Conservation (phyloP, 768 basidiomycete species). For the Boletus coccyginus region DNA sequence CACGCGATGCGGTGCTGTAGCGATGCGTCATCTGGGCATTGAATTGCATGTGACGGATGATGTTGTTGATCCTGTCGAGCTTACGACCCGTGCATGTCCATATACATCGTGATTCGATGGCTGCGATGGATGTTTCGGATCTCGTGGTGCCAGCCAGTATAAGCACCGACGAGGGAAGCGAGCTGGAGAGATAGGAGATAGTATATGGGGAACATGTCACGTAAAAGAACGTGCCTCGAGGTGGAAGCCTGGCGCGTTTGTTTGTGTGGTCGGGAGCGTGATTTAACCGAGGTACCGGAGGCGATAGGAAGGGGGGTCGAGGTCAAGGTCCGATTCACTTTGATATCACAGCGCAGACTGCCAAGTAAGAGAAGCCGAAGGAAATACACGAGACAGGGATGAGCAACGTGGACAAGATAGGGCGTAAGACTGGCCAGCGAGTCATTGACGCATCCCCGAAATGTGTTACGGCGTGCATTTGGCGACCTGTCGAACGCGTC, state of each 20-base stretch:
- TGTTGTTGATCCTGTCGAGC: not conserved
- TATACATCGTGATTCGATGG: not conserved
- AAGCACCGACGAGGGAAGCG: not conserved
- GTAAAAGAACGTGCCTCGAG: slow-evolving; percentile 5
- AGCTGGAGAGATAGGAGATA: not conserved
- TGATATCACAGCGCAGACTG: slow-evolving; percentile 1
- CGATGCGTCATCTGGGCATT: not conserved
- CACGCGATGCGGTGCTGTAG: not conserved
- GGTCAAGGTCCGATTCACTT: slow-evolving; percentile 1
- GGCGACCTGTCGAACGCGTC: not conserved
- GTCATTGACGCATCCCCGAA: not conserved
- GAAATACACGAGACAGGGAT: not conserved
- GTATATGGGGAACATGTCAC: not conserved
- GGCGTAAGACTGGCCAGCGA: not conserved
- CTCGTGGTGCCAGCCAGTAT: not conserved
- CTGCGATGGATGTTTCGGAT: slow-evolving; percentile 3
- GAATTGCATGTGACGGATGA: not conserved
- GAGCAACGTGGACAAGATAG: slow-evolving; percentile 1
- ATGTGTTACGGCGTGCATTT: slow-evolving; percentile 12
- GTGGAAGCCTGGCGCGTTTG: not conserved
- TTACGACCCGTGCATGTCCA: not conserved
- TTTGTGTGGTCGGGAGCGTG: slow-evolving; percentile 3
- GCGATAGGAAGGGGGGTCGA: not conserved
- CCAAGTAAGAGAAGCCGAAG: slow-evolving; percentile 6
- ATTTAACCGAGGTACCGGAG: slow-evolving; percentile 10